Base-by-base conservation (phyloP, 441 rosid species). In the Populus hybrid region DNA sequence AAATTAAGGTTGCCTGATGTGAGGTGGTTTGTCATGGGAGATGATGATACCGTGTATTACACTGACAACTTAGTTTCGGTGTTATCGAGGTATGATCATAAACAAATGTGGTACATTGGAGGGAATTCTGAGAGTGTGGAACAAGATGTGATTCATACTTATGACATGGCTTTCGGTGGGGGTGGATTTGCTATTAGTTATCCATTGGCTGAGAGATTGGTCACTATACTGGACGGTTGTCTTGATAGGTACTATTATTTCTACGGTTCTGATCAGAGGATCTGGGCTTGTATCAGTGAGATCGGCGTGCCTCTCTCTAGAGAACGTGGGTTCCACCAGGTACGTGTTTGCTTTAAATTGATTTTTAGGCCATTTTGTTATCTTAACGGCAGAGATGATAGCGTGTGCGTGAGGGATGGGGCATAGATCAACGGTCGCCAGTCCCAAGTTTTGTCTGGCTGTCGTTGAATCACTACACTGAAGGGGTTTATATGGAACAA, bases 11-110 rank as follows among this genome's bases (percentile, higher is more conserved):
- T 83, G 64, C 89, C 88, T 0, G 67, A 84, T 9, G 93, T 91
- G 36, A 69, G 98, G 82, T 94, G 98, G 98, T 91, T 92, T 80
- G 97, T 94, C 19, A 89, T 94, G 98, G 98, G 98, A 65, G 98
- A 94, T 23, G 97, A 94, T 50, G 98, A 91, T 63, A 91, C 97
- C 40, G 91, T 94, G 81, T 92, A 82, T 80, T 91, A 86, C 82
- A 42, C 89, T 0, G 83, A 86, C 3, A 92, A 91, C 82, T 80
- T 94, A 66, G 91, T 90, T 11, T 81, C 89, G 71, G 91, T 91
- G 70, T 71, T 93, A 42, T 81, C 84, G 4, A 88, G 79, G 76
- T 89, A 90, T 82, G 97, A 94, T 76, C 91, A 92, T 72, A 79
- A 79, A 26, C 85, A 86, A 86, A 89, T 91, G 95, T 92, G 92